Conservation (phyloP, 805 yeast species). For the Metschnikowia lunata region DNA sequence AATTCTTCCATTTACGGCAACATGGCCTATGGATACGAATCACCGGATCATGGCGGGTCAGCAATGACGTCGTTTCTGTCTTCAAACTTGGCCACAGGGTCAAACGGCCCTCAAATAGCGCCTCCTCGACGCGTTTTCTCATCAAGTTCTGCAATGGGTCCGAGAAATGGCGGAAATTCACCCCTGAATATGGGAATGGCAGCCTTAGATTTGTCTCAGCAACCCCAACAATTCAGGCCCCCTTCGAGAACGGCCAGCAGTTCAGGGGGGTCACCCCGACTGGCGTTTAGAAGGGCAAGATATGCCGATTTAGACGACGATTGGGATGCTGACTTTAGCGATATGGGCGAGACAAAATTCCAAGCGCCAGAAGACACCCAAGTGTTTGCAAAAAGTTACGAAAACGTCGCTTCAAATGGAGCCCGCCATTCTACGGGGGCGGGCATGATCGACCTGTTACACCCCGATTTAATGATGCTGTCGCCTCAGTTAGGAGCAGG, state of each 20-base stretch:
- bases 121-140: slow-evolving; percentile 1
- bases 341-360: slow-evolving; percentile 21
- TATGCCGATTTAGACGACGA: slow-evolving; percentile 82
- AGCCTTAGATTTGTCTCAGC: not conserved
- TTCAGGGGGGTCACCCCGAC: slow-evolving; percentile 5
- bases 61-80: not conserved
- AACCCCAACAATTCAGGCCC: not conserved
- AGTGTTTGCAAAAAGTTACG: not conserved
- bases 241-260: slow-evolving; percentile 5
- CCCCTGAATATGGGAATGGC: not conserved
- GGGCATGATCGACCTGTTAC: slow-evolving; percentile 28
- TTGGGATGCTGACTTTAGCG: slow-evolving; percentile 77
- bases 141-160: slow-evolving; percentile 1
- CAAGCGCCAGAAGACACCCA: not conserved
- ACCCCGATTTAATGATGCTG: slow-evolving; percentile 36
- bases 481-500: slow-evolving; percentile 6
- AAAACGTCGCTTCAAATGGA: not conserved
- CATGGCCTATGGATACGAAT: slow-evolving; percentile 24
- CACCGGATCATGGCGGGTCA: slow-evolving; percentile 16
- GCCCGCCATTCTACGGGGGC: slow-evolving; percentile 13
- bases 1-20: slow-evolving; percentile 39
- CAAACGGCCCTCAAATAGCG: not conserved
- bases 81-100: not conserved
- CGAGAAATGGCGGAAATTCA: not conserved
- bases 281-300: slow-evolving; percentile 13